Evolutionary conservation across 495 filamentous ascomycete species (phyloP), one percentile per base, ranked within the genome.

Genomic region (Neurospora cerealis): DNA sequence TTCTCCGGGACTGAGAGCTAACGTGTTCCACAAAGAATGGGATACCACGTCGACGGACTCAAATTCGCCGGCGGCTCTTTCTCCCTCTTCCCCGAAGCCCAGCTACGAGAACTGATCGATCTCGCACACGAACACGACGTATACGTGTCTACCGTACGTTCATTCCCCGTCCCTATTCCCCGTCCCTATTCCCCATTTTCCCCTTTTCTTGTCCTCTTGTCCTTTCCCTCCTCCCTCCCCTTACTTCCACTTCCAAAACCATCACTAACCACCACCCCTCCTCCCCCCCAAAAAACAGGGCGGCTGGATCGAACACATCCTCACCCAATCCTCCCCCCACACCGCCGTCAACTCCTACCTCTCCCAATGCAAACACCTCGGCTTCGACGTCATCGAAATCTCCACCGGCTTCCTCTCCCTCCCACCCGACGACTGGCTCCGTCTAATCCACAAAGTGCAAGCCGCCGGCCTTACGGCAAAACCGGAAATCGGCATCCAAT

Each of bases 41-140:
- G 87, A 10, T 77, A 83, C 11, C 84, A 89, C 78, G 82, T 89
- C 24, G 88, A 89, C 74, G 87, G 88, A 3, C 79, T 89, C 11
- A 88, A 89, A 70, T 89, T 89, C 79, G 86, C 86, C 4, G 87
- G 88, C 77, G 87, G 87, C 1, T 88, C 87, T 5, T 88, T 89
- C 76, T 83, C 84, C n/a, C 81, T 88, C 0, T 86, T 88, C 71
- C 80, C 82, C 2, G 85, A 88, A 74, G 81, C 80, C 34, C 78
- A 78, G 28, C 74, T 89, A 69, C 83, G 83, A 15, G 86, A 87
- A 75, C 72, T 89, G 42, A 85, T 87, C 40, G 86, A 89, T 7
- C 80, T 89, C 0, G 86, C 87, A 5, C 87, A 89, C 72, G 80
- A 83, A 48, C 77, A 88, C 77, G 81, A 78, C 17, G 86, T 88